These are phyloP conservation scores for Agrocybe pediades DNA, from an alignment of 768 basidiomycete genomes.

Conservation along the genomic window DNA sequence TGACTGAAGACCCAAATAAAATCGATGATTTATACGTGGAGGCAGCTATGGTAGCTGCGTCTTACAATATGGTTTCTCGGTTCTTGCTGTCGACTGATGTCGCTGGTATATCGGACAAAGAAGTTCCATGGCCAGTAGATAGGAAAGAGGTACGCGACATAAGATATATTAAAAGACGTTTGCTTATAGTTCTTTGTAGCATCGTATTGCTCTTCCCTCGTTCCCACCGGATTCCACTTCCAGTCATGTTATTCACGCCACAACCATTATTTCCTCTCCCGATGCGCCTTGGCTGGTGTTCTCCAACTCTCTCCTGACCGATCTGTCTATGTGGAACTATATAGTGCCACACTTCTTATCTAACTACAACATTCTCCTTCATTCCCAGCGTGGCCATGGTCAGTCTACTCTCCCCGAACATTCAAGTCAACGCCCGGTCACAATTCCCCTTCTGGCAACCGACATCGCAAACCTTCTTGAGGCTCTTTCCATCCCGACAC, in stretches of 20 bases:
- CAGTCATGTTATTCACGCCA: slow-evolving; percentile 40
- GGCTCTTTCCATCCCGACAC: slow-evolving; percentile 33
- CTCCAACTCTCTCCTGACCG: slow-evolving; percentile 51
- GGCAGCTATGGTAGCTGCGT: slow-evolving; percentile 49
- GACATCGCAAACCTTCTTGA: slow-evolving; percentile 43
- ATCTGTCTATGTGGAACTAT: slow-evolving; percentile 48
- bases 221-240: slow-evolving; percentile 21
- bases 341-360: slow-evolving; percentile 40
- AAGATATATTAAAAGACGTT: neutral
- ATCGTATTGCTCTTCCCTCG: slow-evolving; percentile 38
- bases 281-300: slow-evolving; percentile 54
- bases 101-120: slow-evolving; percentile 47
- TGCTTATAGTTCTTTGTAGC: slow-evolving; percentile 26
- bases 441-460: slow-evolving; percentile 46
- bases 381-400: slow-evolving; percentile 57
- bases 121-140: slow-evolving; percentile 53
- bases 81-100: slow-evolving; percentile 64
- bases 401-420: slow-evolving; percentile 35
- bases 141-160: slow-evolving; percentile 37
- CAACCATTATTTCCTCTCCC: slow-evolving; percentile 39
- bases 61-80: slow-evolving; percentile 74
- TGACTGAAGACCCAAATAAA: slow-evolving; percentile 19
- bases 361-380: slow-evolving; percentile 49
- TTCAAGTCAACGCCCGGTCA: slow-evolving; percentile 23
- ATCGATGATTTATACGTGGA: slow-evolving; percentile 55